A percentile compares a stretch with the other conserved stretches of the same genome.
Evolutionary conservation across 495 filamentous ascomycete species (phyloP).

Genomic region (Clavariopsis aquatica): DNA sequence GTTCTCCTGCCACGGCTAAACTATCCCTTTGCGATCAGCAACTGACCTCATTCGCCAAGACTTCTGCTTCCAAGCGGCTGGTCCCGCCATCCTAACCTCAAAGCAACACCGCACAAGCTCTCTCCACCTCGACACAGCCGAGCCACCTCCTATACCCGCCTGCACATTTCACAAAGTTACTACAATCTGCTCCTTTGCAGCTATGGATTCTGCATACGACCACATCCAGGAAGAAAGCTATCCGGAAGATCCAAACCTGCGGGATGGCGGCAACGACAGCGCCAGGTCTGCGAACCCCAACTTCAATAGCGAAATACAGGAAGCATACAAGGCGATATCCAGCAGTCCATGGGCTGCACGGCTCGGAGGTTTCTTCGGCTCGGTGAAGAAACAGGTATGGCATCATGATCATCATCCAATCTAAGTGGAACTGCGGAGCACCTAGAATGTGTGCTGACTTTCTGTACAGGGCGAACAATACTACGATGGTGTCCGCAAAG

Average conservation of each 20-base stretch:
- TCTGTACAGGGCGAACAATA: constrained; percentile 70
- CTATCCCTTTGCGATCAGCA: not conserved
- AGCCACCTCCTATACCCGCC: constrained; percentile 3
- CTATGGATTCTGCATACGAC: constrained; percentile 97
- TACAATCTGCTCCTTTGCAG: not conserved
- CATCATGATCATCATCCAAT: not conserved
- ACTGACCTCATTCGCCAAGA: constrained; percentile 17
- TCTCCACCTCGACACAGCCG: not conserved
- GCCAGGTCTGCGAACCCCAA: constrained; percentile 53
- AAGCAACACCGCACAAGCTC: not conserved
- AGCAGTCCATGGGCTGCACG: constrained; percentile 85
- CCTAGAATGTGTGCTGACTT: not conserved
- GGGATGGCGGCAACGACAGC: constrained; percentile 47
- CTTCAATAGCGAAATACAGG: constrained; percentile 86
- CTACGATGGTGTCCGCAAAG: constrained; percentile 79
- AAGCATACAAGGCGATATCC: constrained; percentile 92
- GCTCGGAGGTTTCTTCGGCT: constrained; percentile 85
- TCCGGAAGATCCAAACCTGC: constrained; percentile 56
- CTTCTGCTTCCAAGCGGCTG: not conserved
- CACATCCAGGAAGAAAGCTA: constrained; percentile 85
- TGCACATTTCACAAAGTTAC: not conserved
- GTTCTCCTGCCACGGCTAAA: not conserved
- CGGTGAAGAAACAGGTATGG: constrained; percentile 79
- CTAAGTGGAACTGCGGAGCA: not conserved
- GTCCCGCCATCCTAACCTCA: constrained; percentile 18